A percentile compares a stretch with the other conserved stretches of the same genome.
phyloP scores from a whole-genome alignment of 257 asterid genomes.

The Nicotiana obtusifolia region DNA sequence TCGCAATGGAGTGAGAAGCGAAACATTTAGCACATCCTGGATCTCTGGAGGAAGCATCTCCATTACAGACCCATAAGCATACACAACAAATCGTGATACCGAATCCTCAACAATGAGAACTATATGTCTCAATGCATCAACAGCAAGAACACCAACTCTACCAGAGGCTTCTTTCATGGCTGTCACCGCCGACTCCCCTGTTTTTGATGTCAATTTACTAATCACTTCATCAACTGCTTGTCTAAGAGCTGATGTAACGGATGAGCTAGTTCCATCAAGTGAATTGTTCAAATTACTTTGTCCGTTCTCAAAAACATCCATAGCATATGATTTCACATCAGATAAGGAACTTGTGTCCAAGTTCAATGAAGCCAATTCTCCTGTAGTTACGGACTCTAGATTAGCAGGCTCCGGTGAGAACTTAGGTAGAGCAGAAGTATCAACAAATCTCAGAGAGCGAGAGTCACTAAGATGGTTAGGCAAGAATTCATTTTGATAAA shows the following conservation, averaged over 20 bases:
- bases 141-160: constrained; percentile 41
- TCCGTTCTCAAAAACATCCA: constrained; percentile 36
- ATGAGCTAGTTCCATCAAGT: constrained; percentile 41
- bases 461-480: constrained; percentile 19
- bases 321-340: constrained; percentile 21
- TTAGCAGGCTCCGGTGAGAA: constrained; percentile 16
- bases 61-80: constrained; percentile 58
- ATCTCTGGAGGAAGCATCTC: constrained; percentile 61
- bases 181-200: constrained; percentile 59
- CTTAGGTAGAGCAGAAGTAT: constrained; percentile 26
- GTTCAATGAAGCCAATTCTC: constrained; percentile 26
- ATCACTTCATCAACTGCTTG: constrained; percentile 44
- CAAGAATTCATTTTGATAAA: constrained; percentile 1
- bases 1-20: constrained; percentile 50
- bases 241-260: constrained; percentile 34
- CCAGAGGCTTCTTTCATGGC: constrained; percentile 61
- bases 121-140: constrained; percentile 48
- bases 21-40: constrained; percentile 41
- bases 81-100: constrained; percentile 38
- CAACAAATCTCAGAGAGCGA: constrained; percentile 29
- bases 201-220: constrained; percentile 31
- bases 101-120: constrained; percentile 53
- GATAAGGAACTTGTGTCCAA: constrained; percentile 39
- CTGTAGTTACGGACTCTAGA: constrained; percentile 18
- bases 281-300: constrained; percentile 43